Evolutionary conservation across 371 early-diverging fungal species (phyloP).

Genomic region (Haplosporangium sp.): DNA sequence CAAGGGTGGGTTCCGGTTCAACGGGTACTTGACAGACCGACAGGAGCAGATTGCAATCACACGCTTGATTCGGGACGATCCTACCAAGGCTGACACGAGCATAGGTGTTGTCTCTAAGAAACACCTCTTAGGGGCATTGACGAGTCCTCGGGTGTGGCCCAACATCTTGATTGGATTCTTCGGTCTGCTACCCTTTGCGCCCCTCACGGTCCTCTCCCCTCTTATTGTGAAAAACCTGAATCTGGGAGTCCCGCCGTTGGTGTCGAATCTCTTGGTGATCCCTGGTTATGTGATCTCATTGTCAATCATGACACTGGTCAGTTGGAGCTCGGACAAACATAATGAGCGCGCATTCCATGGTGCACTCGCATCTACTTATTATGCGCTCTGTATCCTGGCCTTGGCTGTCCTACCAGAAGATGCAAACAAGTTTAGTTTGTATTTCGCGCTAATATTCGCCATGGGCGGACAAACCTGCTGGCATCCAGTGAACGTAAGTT

Average conservation of each 20-base stretch:
- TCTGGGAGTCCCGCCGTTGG: slow-evolving; percentile 59
- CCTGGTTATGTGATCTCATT: slow-evolving; percentile 61
- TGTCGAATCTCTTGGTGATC: slow-evolving; percentile 63
- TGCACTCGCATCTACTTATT: slow-evolving; percentile 53
- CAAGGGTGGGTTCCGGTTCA: slow-evolving; percentile 55
- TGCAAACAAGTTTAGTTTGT: slow-evolving; percentile 57
- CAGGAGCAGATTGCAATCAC: slow-evolving; percentile 64
- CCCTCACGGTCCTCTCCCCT: slow-evolving; percentile 61
- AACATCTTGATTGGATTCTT: slow-evolving; percentile 57
- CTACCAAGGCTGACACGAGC: slow-evolving; percentile 59
- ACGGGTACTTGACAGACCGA: slow-evolving; percentile 58
- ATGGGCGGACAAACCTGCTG: slow-evolving; percentile 53
- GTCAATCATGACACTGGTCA: slow-evolving; percentile 58
- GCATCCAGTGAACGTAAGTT: slow-evolving; percentile 53
- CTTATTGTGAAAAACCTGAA: slow-evolving; percentile 58
- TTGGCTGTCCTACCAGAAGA: slow-evolving; percentile 59
- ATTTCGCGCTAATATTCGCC: slow-evolving; percentile 55
- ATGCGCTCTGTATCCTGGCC: slow-evolving; percentile 55
- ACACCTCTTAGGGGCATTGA: slow-evolving; percentile 57
- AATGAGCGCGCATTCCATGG: slow-evolving; percentile 62
- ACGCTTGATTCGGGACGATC: slow-evolving; percentile 64
- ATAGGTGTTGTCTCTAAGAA: slow-evolving; percentile 56
- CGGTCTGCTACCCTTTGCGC: slow-evolving; percentile 58
- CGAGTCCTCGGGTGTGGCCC: slow-evolving; percentile 59
- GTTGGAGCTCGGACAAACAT: slow-evolving; percentile 58